Base-by-base conservation (phyloP, 1,139 yeast species). In the Magnusiomyces ingens region DNA sequence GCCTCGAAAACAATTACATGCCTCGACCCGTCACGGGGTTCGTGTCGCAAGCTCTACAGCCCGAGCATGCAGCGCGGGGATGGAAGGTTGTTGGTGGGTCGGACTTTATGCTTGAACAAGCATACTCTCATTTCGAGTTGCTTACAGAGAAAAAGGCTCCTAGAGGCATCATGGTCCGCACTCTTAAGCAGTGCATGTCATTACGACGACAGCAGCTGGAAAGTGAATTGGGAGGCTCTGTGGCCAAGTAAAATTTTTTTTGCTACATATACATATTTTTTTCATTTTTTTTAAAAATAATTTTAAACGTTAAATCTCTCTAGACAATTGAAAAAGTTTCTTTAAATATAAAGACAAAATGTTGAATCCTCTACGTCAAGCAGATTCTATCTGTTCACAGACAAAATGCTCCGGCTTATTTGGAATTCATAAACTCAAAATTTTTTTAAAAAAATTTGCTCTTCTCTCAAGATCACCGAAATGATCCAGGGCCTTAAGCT, bases 61-160 rank as follows among this genome's bases (percentile, higher is more conserved):
- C 22, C 4, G 21, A 15, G 42, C 26, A 17, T 4, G 17, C 32
- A 17, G 15, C 41, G 32, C 4, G 11, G 17, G 49, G 42, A 4
- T 50, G 52, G 50, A 36, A 29, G 8, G 40, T 26, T 8, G 42
- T 50, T 11, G 42, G 17, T n/a, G 53, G 53, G 11, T 36, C 36
- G 2, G 53, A 50, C 15, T 26, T 45, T 6, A 40, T 50, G 50
- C 26, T 41, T 11, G 53, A 50, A 26, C 53, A 50, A 32, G 18
- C 50, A 18, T 47, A 18, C 37, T 48, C 49, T 2, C 53, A 50
- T 46, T 50, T 50, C 22, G 53, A 50, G 21, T 6, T 35, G 5
- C 12, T 46, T 13, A 50, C 53, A 2, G 53, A 41, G 18, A 50
- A 50, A 40, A 21, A 19, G 38, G 50, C 53, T 2, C 53, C 53